Conservation (phyloP, 768 basidiomycete species). For the Cystofilobasidium bisporidii region DNA sequence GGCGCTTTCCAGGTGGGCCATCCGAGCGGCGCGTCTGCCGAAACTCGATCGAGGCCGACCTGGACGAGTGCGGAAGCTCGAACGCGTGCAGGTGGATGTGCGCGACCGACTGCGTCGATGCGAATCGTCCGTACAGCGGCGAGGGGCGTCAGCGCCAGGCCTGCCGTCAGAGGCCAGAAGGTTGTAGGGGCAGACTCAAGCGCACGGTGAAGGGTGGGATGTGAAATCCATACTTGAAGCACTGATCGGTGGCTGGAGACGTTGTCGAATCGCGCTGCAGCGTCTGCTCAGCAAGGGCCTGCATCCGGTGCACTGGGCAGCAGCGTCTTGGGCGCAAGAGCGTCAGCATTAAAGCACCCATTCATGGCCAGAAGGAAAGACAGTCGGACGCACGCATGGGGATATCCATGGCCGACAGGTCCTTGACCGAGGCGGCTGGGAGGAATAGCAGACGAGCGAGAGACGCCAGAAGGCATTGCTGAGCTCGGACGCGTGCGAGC, state of each 20-base stretch:
- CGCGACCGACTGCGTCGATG: not conserved
- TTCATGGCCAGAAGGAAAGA: too few species aligned
- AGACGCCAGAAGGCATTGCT: not conserved
- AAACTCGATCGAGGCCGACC: not conserved
- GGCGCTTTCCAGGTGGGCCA: not conserved
- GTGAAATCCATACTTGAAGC: conserved; percentile 16
- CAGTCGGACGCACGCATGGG: conserved; percentile 13
- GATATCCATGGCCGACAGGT: not conserved
- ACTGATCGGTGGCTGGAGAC: not conserved
- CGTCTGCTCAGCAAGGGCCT: not conserved
- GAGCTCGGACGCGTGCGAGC: not conserved
- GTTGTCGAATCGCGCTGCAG: conserved; percentile 5
- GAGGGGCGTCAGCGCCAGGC: too few species aligned
- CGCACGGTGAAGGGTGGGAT: conserved; percentile 11
- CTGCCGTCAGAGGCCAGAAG: too few species aligned
- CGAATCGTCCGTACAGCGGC: not conserved
- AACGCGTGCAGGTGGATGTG: conserved; percentile 24
- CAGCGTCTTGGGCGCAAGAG: not conserved
- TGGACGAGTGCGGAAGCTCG: conserved; percentile 7
- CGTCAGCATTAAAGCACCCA: too few species aligned
- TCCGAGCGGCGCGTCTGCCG: not conserved
- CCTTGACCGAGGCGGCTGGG: conserved; percentile 7
- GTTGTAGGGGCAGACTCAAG: too few species aligned
- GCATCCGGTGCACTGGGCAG: conserved; percentile 11
- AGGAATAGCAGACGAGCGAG: too few species aligned